Evolutionary conservation across 495 filamentous ascomycete genomes (phyloP), one percentile per base, ranked within the genome.

Genomic region (Collariella sp.): DNA sequence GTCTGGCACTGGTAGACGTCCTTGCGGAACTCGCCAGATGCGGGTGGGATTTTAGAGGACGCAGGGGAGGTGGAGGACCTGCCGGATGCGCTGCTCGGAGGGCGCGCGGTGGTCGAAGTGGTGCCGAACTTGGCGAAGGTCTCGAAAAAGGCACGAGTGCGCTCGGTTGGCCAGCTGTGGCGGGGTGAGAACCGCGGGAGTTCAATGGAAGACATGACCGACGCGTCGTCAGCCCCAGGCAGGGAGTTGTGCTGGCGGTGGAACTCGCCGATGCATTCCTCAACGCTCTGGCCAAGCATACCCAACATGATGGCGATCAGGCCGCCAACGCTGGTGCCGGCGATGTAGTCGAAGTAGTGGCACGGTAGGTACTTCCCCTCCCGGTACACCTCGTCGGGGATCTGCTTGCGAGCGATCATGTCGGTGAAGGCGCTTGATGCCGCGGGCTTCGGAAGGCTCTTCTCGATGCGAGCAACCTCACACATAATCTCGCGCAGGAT

Each of bases 321-420:
- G 1, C 70, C 67, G 11, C 70, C 69, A 26, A 70, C 60, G 19
- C 61, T 69, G 16, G 70, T 72, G 18, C 70, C 70, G 4, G 64
- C 68, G 16, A 73, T 69, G 49, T 70, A 66, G 60, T 72, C 67
- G 35, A 72, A 72, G 46, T 69, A 73, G 11, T 82, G 73, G 58
- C 72, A 78, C 9, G 77, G 78, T 43, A 78, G 69, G 20, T 73
- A 73, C 23, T 72, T 63, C 18, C 70, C 68, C 13, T 72, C 60
- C 22, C 58, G 59, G 18, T 73, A 66, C 33, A 79, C 64, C 0
- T 55, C 61, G 35, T 69, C 66, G 67, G 82, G 76, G 20, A 83
- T 65, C 18, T 42, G 20, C 12, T 61, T 52, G 15, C 52, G 42
- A 0, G 52, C 50, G 39, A 67, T 65, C 2, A 52, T 53, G 12